Conservation (phyloP, 441 rosid species). For the Omphalea diandra region DNA sequence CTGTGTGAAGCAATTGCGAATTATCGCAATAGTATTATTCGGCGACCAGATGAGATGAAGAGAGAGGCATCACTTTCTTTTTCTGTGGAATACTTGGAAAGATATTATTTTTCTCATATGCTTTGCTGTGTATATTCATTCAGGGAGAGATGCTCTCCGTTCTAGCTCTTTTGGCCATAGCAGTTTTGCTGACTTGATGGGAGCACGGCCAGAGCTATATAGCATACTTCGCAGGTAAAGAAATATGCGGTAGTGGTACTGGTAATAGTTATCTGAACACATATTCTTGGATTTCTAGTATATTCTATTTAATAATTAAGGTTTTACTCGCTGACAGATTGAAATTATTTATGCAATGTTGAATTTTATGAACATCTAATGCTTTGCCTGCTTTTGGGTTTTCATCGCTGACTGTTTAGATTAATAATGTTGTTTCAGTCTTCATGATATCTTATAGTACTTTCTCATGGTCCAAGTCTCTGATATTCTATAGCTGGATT, state of each 20-base stretch:
- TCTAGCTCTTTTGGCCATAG: slow-evolving; percentile 74
- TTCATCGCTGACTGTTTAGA: neutral
- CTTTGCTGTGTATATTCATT: slow-evolving; percentile 94
- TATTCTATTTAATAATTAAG: neutral
- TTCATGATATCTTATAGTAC: slow-evolving; percentile 6
- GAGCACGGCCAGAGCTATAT: slow-evolving; percentile 97
- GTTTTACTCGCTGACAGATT: slow-evolving; percentile 6
- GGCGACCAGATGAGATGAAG: slow-evolving; percentile 99
- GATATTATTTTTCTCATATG: slow-evolving; percentile 99
- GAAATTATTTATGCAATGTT: neutral
- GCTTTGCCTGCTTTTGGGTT: slow-evolving; percentile 16
- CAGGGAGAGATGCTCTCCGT: slow-evolving; percentile 81
- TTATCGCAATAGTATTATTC: slow-evolving; percentile 91
- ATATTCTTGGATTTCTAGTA: slow-evolving; percentile 6
- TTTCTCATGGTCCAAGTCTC: slow-evolving; percentile 21
- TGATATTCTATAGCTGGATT: neutral
- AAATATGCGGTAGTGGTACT: neutral
- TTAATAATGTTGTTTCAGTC: slow-evolving; percentile 6
- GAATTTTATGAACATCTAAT: neutral
- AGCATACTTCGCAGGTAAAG: slow-evolving; percentile 95
- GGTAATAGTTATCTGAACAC: neutral
- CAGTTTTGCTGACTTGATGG: slow-evolving; percentile 99
- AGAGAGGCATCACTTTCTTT: slow-evolving; percentile 95
- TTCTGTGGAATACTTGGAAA: slow-evolving; percentile 96
- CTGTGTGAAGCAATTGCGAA: slow-evolving; percentile 95